A percentile compares a stretch with the other conserved stretches of the same genome.
Evolutionary conservation across 1,284 basidiomycete species (phyloP).

Genomic region (Rhodotorula sp.): DNA sequence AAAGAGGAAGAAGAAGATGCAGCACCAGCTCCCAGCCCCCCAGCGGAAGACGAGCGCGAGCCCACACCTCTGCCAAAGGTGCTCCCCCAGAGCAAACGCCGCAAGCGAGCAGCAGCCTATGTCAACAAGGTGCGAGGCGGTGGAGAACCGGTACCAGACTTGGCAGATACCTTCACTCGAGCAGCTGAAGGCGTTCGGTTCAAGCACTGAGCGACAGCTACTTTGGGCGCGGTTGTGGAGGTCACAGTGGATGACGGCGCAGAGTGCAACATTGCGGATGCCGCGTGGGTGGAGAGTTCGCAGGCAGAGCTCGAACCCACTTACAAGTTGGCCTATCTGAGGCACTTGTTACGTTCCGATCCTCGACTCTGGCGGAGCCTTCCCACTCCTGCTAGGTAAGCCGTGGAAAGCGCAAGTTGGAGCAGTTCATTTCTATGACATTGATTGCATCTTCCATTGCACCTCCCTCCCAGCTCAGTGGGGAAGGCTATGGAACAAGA

Average conservation of each 20-base stretch:
- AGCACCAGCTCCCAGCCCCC: too few relatives aligned
- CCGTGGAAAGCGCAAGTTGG: conserved; percentile 1
- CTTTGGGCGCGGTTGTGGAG: background rate
- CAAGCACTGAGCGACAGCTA: background rate
- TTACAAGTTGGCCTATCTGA: background rate
- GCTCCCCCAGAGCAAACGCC: too few relatives aligned
- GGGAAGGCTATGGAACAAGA: background rate
- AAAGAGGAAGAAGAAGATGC: too few relatives aligned
- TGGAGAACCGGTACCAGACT: too few relatives aligned
- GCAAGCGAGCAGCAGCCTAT: too few relatives aligned
- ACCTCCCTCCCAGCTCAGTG: background rate
- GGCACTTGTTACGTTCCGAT: background rate
- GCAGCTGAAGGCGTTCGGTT: too few relatives aligned
- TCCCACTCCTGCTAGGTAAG: conserved; percentile 4
- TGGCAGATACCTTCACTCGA: too few relatives aligned
- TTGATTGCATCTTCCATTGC: background rate
- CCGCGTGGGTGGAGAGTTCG: background rate
- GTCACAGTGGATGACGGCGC: background rate
- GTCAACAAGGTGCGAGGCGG: too few relatives aligned
- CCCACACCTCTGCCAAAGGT: too few relatives aligned
- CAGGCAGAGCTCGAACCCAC: too few relatives aligned
- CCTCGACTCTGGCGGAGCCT: conserved; percentile 1
- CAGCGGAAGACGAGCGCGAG: too few relatives aligned
- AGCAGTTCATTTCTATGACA: background rate
- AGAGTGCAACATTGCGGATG: background rate